Evolutionary conservation across 108 stramenopile genomes (phyloP).

Genomic region (Phaeodactylum tricornutum): DNA sequence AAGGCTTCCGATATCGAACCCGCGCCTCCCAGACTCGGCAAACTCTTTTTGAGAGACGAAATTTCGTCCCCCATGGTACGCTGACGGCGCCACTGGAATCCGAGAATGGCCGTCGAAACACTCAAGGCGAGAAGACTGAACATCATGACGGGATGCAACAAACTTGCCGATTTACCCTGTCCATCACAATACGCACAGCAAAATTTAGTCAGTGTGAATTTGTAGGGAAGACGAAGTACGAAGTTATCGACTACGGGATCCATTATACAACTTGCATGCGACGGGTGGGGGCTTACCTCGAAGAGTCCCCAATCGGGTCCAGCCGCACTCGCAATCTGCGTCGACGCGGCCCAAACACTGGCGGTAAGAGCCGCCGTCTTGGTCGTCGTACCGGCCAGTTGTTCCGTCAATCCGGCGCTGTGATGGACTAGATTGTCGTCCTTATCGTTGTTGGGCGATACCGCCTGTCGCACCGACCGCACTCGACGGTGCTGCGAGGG

Average conservation of each 20-base stretch:
- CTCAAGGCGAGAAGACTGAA: constrained; percentile 45
- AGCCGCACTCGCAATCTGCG: too few species aligned
- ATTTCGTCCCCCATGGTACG: constrained; percentile 87
- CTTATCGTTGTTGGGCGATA: too few species aligned
- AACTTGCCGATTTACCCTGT: constrained; percentile 59
- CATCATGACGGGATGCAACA: constrained; percentile 90
- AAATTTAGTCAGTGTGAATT: not conserved
- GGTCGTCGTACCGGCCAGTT: too few species aligned
- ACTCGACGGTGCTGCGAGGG: too few species aligned
- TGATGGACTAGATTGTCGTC: too few species aligned
- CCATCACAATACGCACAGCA: too few species aligned
- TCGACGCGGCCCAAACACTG: too few species aligned
- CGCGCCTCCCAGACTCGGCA: constrained; percentile 47
- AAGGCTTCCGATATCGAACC: constrained; percentile 29
- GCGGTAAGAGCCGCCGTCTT: too few species aligned
- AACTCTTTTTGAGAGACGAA: constrained; percentile 41
- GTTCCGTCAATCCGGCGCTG: too few species aligned
- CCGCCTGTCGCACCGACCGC: too few species aligned
- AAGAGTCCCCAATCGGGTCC: constrained; percentile 44
- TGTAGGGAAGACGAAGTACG: not conserved
- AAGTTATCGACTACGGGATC: not conserved
- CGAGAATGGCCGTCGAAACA: constrained; percentile 74
- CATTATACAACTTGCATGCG: not conserved
- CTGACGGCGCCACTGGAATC: constrained; percentile 89
- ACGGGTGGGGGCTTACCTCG: not conserved